Conservation (phyloP, 1,284 basidiomycete genomes). For the Laetiporus sulphureus region DNA sequence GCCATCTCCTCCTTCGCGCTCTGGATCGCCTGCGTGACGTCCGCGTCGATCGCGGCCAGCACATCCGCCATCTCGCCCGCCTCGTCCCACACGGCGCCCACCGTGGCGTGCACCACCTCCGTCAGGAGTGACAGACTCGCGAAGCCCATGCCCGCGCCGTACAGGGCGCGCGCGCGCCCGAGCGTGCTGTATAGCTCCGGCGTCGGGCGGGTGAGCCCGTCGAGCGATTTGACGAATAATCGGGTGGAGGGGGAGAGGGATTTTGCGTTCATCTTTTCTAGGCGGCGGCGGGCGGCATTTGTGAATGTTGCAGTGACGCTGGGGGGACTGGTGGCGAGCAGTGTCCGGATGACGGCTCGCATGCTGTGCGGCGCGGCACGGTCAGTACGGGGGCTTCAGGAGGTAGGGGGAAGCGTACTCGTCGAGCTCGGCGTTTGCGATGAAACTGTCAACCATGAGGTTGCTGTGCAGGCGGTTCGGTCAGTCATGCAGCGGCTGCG, state of each 20-base stretch:
- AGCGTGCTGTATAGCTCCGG: constrained; percentile 45
- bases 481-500: constrained; percentile 2
- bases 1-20: constrained; percentile 68
- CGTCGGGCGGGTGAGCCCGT: constrained; percentile 37
- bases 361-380: constrained; percentile 37
- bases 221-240: constrained; percentile 37
- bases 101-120: constrained; percentile 47
- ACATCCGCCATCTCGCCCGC: constrained; percentile 49
- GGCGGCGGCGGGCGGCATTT: constrained; percentile 50
- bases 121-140: constrained; percentile 48
- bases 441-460: constrained; percentile 77
- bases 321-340: constrained; percentile 60
- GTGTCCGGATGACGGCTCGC: constrained; percentile 57
- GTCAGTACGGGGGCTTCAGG: neutral
- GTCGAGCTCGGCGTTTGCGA: constrained; percentile 62
- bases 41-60: constrained; percentile 60
- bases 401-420: constrained; percentile 40
- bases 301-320: constrained; percentile 53
- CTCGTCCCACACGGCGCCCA: constrained; percentile 54
- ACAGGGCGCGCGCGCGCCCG: constrained; percentile 52
- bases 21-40: constrained; percentile 75
- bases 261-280: constrained; percentile 45
- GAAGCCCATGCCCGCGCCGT: constrained; percentile 71
- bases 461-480: constrained; percentile 48
- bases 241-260: constrained; percentile 27